These are phyloP conservation scores for Serendipita sp. DNA, from an alignment of 768 basidiomycete genomes.

Conservation along the genomic window DNA sequence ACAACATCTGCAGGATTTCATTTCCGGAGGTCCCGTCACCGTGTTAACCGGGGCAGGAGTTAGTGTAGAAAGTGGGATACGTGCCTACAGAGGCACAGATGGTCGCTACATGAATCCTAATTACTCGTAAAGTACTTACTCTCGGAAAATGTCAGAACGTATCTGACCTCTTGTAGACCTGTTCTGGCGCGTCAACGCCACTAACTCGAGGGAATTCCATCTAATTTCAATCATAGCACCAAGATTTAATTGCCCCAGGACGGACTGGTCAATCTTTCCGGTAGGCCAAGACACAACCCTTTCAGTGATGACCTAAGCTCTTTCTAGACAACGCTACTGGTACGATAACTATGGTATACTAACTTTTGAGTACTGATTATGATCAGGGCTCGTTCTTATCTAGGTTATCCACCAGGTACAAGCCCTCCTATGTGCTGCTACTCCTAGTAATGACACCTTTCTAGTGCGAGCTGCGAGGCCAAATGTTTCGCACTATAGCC, in stretches of 20 bases:
- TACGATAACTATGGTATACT: slow-evolving; percentile 20
- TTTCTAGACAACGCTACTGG: slow-evolving; percentile 70
- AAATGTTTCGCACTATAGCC: slow-evolving; percentile 76
- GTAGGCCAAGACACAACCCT: slow-evolving; percentile 22
- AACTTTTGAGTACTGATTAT: slow-evolving; percentile 6
- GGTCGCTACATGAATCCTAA: slow-evolving; percentile 84
- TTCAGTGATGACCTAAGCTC: no score
- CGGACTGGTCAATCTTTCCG: slow-evolving; percentile 53
- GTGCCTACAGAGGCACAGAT: slow-evolving; percentile 79
- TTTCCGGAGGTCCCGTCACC: slow-evolving; percentile 50
- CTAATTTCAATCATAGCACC: slow-evolving; percentile 32
- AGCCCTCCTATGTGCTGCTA: background rate
- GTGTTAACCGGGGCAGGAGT: slow-evolving; percentile 85
- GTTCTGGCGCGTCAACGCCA: slow-evolving; percentile 12
- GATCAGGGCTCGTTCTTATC: slow-evolving; percentile 47
- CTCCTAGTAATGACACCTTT: background rate
- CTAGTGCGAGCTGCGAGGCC: slow-evolving; percentile 59
- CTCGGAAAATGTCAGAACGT: background rate
- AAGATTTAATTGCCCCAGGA: slow-evolving; percentile 63
- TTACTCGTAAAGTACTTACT: slow-evolving; percentile 41
- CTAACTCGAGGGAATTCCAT: slow-evolving; percentile 9
- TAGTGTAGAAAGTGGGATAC: slow-evolving; percentile 90
- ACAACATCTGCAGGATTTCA: slow-evolving; percentile 40
- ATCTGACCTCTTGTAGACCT: background rate
- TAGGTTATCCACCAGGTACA: slow-evolving; percentile 58